Evolutionary conservation across 2,329 filamentous ascomycete genomes (phyloP).

Genomic region (Paecilomyces variotii): DNA sequence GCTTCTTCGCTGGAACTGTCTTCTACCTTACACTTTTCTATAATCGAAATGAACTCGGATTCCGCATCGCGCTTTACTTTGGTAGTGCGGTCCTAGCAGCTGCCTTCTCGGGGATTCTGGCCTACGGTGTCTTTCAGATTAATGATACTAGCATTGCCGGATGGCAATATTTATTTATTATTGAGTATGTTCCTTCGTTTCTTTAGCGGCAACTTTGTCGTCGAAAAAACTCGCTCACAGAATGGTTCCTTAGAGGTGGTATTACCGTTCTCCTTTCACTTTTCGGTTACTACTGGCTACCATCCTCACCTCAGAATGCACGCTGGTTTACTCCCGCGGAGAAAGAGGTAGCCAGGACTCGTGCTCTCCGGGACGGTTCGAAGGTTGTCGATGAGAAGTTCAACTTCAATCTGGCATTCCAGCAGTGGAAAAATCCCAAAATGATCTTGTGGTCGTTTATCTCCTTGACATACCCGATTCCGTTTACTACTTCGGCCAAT

Average conservation of each 20-base stretch:
- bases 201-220: neutral
- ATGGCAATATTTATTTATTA: conserved; percentile 3
- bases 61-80: conserved; percentile 33
- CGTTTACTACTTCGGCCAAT: conserved; percentile 39
- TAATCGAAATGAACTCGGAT: conserved; percentile 20
- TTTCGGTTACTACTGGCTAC: conserved; percentile 28
- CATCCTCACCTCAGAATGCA: conserved; percentile 22
- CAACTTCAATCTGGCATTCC: conserved; percentile 34
- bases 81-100: conserved; percentile 28
- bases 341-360: conserved; percentile 32
- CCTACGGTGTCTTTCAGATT: conserved; percentile 39
- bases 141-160: conserved; percentile 2
- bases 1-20: neutral
- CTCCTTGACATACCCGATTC: conserved; percentile 42
- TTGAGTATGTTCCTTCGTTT: conserved; percentile 7
- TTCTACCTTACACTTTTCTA: conserved; percentile 1
- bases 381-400: conserved; percentile 30
- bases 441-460: conserved; percentile 41
- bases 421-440: conserved; percentile 35
- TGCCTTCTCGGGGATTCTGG: conserved; percentile 26
- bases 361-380: conserved; percentile 41
- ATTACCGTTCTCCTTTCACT: conserved; percentile 5
- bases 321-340: conserved; percentile 33
- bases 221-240: neutral
- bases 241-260: neutral